Evolutionary conservation across 2,329 filamentous ascomycete genomes (phyloP), one percentile per base, ranked within the genome.

Genomic region (Bipolaris zeicola): DNA sequence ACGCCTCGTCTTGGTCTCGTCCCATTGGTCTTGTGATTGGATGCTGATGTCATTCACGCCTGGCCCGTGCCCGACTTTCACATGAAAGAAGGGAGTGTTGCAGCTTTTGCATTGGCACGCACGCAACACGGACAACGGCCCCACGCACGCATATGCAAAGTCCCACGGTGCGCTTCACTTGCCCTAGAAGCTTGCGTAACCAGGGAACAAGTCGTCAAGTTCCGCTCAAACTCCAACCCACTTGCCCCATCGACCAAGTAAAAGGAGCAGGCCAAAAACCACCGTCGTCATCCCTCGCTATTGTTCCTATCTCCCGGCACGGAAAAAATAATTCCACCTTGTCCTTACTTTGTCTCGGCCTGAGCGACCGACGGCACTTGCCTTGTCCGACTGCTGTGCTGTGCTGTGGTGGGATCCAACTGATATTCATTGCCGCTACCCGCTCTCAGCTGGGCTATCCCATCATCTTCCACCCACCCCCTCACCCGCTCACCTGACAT

Each of bases 51-150:
- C 58, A 59, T 61, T 43, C 31, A 20, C 42, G 36, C 39, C 3
- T 46, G 53, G 47, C 34, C 47, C 58, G 58, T 55, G 58, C 16
- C 34, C 34, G 48, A 48, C 48, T 62, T 62, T 62, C 60, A 62
- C 60, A 62, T 62, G 60, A 28, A 37, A 52, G 45, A 48, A 33
- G 37, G 3, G 16, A 20, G 44, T 52, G 34, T 34, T 34, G 50
- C 41, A 46, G 38, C 26, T 36, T 37, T 48, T 18, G 34, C 24
- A 20, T 36, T 38, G 33, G 49, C 22, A 42, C 48, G 33, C 48
- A 34, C 42, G 49, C 33, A 48, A 51, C 42, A 61, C 57, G 57
- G 57, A 62, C 28, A 43, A 51, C 54, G 60, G 60, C 60, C 60
- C 60, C 60, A 60, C 59, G 50, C 33, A 49, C 41, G 47, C 52